Base-by-base conservation (phyloP, 192 early-diverging fungal genomes). In the Coemansia aciculifera region DNA sequence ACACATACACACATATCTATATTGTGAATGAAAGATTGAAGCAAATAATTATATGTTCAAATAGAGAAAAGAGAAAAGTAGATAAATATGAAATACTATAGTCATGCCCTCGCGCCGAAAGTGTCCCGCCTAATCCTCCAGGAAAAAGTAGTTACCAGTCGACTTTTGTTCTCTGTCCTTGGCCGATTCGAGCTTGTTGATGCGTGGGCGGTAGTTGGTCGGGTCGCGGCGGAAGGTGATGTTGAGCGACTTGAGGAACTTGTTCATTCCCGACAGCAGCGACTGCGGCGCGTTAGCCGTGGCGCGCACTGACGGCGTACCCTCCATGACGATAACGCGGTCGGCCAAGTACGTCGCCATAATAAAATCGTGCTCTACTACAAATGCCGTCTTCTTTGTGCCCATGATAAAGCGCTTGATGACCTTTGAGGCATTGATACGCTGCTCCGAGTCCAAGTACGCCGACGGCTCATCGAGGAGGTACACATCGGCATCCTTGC, bases 301-400 rank as follows among this genome's bases (percentile, higher is more conserved):
- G 32, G 95, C 97, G 37, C 90, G 70, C 38, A 95, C 86, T 1
- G 93, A 92, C n/a, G 97, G 94, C 62, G 67, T 85, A 78, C 95
- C 97, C 11, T 94, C 93, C 81, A 95, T 97, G 9, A 98, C 95
- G 75, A 98, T 91, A 23, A 97, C 95, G 79, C 94, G 89, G 77
- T 97, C 95, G 34, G 97, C 97, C 63, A 98, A 85, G 72, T 98
- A 98, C 5, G 95, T 97, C 10, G 94, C 95, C 97, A 98, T 98
- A 76, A 96, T 96, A 76, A 98, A 97, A 86, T 98, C 96, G 90
- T 96, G 96, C 90, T 98, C 96, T 59, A 98, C 96, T 46, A 98
- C 89, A 79, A 98, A 98, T 27, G 95, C 97, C 9, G 97, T 98
- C 86, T 94, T 93, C 82, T 97, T 94, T 69, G 90, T 87, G 86